Evolutionary conservation across 164 flowering plant genomes (phyloP), one percentile per base, ranked within the genome.

Genomic region (Kingdonia uniflora): DNA sequence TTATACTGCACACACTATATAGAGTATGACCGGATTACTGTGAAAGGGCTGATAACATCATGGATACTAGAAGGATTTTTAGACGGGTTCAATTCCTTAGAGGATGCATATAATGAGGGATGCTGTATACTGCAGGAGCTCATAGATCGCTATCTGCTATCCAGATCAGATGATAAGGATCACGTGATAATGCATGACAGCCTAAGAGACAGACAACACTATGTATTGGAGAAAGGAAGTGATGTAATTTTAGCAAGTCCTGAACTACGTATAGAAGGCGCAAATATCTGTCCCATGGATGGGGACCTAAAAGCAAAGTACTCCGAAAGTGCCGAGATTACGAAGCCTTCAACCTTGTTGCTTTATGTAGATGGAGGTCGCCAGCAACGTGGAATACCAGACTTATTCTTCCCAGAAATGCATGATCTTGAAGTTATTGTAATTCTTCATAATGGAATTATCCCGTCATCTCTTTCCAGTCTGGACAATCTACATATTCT

Each of bases 41-140:
- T n/a, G n/a, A n/a, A n/a, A n/a, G n/a, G n/a, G n/a, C n/a, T n/a
- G n/a, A n/a, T n/a, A n/a, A n/a, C n/a, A n/a, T n/a, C n/a, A n/a
- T n/a, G n/a, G n/a, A n/a, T n/a, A n/a, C n/a, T 23, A 5, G 51
- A 48, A 23, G 51, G 51, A 48, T 19, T 48, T 23, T 12, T 48
- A 12, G 51, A 48, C 8, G 29, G 29, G 14, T 23, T 48, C 29
- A 14, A 48, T 23, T 22, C 25, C 16, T 22, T 48, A 26, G 29
- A 48, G 15, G 33, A 22, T 2, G 51, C 51, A 48, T 23, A 48
- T 48, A 26, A 48, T 24, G 19, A 48, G 16, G 51, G 33, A 6
- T 5, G 8, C 5, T 1, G 24, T 2, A 22, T 48, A 22, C 24
- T 48, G 33, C 22, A 48, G 33, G 51, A 48, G 51, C 51, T 48